These are phyloP conservation scores for Yamadazyma dendronema DNA, from an alignment of 1,139 yeast genomes.

Conservation along the genomic window DNA sequence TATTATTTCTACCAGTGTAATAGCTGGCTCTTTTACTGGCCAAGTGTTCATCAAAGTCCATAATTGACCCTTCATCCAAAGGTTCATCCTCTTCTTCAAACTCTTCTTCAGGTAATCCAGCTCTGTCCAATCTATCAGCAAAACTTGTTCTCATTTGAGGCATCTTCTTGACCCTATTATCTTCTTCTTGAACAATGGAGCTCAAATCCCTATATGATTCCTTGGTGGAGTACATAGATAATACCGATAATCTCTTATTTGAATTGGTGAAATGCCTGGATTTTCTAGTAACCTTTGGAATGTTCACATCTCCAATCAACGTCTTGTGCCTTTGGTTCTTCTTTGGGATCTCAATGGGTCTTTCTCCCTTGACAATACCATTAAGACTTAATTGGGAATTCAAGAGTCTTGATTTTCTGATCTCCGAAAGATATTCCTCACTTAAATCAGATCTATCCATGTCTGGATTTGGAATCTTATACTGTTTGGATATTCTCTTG, in stretches of 20 bases:
- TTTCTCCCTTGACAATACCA: constrained; percentile 25
- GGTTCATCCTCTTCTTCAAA: constrained; percentile 31
- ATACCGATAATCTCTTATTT: constrained; percentile 65
- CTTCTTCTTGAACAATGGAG: constrained; percentile 44
- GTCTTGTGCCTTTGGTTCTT: constrained; percentile 26
- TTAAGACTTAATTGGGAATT: constrained; percentile 43
- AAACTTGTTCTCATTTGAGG: constrained; percentile 42
- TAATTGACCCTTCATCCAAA: constrained; percentile 36
- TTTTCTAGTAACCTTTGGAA: constrained; percentile 70
- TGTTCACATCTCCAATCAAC: constrained; percentile 56
- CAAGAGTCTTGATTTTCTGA: constrained; percentile 42
- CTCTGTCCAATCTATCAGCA: constrained; percentile 44
- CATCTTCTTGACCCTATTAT: constrained; percentile 27
- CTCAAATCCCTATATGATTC: constrained; percentile 63
- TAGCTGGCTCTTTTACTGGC: constrained; percentile 41
- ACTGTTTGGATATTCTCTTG: constrained; percentile 16
- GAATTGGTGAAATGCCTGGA: constrained; percentile 61
- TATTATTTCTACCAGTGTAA: constrained; percentile 27
- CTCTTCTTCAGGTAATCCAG: constrained; percentile 28
- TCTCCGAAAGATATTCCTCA: constrained; percentile 45
- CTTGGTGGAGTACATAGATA: constrained; percentile 68
- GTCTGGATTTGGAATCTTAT: constrained; percentile 40
- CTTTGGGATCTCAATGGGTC: constrained; percentile 17
- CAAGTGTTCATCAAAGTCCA: constrained; percentile 45
- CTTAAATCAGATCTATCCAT: constrained; percentile 40